Conservation (phyloP, 768 basidiomycete species). For the Mrakia blollopis region DNA sequence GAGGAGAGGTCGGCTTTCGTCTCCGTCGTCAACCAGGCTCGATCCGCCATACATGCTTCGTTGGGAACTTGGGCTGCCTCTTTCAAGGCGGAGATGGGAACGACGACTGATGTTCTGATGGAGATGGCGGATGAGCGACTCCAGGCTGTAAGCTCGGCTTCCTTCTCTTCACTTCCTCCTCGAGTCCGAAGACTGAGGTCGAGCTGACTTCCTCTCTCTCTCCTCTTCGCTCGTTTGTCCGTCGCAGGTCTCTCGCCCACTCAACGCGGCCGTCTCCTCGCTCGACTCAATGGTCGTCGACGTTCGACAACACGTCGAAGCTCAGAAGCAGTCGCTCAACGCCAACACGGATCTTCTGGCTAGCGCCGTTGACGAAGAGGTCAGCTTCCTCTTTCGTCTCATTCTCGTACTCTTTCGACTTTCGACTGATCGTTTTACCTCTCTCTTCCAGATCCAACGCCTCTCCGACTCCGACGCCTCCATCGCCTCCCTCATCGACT, state of each 20-base stretch:
- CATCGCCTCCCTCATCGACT: slow-evolving; percentile 7
- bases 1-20: slow-evolving; percentile 2
- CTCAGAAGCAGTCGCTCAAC: not conserved
- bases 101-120: not conserved
- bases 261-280: not conserved
- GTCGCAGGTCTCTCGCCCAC: not conserved
- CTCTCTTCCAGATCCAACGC: slow-evolving; percentile 7
- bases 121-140: not conserved
- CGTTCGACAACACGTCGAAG: not conserved
- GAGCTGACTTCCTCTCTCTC: not conserved
- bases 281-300: slow-evolving; percentile 11
- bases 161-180: not conserved
- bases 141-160: not conserved
- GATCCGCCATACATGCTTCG: not conserved
- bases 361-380: slow-evolving; percentile 5
- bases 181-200: not conserved
- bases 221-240: too few species aligned
- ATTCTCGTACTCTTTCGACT: not conserved
- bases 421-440: not conserved
- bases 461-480: not conserved
- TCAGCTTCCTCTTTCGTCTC: not conserved
- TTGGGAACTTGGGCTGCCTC: not conserved
- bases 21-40: slow-evolving; percentile 3
- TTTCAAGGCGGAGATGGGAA: not conserved
- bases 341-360: not conserved